A percentile compares a stretch with the other conserved stretches of the same genome.
These are phyloP conservation scores for Saturnispora halmiae DNA, from an alignment of 805 yeast genomes.

Conservation along the genomic window DNA sequence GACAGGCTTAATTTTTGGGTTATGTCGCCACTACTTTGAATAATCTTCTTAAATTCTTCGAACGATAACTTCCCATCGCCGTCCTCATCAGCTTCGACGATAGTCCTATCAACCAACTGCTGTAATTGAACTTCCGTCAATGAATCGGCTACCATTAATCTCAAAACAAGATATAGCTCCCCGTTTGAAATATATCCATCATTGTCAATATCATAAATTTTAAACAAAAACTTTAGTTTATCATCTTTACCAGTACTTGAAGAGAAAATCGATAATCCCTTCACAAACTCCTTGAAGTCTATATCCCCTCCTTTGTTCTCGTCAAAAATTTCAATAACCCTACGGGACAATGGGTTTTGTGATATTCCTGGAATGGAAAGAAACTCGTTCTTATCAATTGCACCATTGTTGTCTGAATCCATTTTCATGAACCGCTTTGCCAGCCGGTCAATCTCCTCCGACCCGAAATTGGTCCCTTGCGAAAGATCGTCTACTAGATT, in stretches of 20 bases:
- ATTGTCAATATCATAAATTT: slow-evolving; percentile 88
- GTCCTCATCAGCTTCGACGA: slow-evolving; percentile 83
- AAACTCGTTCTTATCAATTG: slow-evolving; percentile 85
- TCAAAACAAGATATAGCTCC: slow-evolving; percentile 81
- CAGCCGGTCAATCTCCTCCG: slow-evolving; percentile 85
- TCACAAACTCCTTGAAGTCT: slow-evolving; percentile 90
- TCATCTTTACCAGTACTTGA: slow-evolving; percentile 74
- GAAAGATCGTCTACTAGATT: slow-evolving; percentile 53
- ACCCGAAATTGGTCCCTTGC: slow-evolving; percentile 78
- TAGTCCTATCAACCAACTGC: slow-evolving; percentile 94
- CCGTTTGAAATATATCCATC: slow-evolving; percentile 96
- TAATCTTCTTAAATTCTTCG: slow-evolving; percentile 73
- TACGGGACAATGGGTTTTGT: slow-evolving; percentile 77
- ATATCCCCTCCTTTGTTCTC: slow-evolving; percentile 87
- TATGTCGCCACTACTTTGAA: slow-evolving; percentile 36
- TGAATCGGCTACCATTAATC: slow-evolving; percentile 95
- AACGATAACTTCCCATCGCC: slow-evolving; percentile 82
- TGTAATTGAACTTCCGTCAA: slow-evolving; percentile 81
- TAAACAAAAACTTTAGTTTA: slow-evolving; percentile 81
- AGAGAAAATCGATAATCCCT: slow-evolving; percentile 62
- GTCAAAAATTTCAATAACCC: slow-evolving; percentile 92
- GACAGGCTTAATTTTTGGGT: slow-evolving; percentile 25
- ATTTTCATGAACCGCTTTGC: slow-evolving; percentile 91
- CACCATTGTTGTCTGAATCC: slow-evolving; percentile 87
- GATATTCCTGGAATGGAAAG: slow-evolving; percentile 88